phyloP scores from a whole-genome alignment of 768 basidiomycete genomes.

The Trichaptum fuscoviolaceum region DNA sequence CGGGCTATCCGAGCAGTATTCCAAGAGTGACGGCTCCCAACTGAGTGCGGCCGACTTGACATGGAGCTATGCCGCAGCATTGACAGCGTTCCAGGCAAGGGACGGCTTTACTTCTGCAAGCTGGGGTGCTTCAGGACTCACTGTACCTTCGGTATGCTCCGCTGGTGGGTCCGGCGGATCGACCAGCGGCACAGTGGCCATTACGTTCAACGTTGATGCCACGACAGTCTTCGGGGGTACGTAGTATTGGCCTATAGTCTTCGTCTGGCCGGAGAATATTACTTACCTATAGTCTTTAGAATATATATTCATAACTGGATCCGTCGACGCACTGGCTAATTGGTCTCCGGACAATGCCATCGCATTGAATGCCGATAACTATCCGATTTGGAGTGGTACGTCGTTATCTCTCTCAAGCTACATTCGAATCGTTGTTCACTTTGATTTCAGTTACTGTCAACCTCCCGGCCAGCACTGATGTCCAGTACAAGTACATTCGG shows the following conservation, averaged over 20 bases:
- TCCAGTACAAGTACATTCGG: conserved; percentile 11
- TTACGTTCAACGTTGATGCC: conserved; percentile 60
- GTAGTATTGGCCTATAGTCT: conserved; percentile 14
- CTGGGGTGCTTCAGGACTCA: conserved; percentile 66
- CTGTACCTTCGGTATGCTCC: conserved; percentile 41
- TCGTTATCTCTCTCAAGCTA: conserved; percentile 9
- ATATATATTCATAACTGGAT: conserved; percentile 64
- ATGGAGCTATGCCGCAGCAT: conserved; percentile 69
- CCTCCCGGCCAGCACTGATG: conserved; percentile 8
- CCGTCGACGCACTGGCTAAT: conserved; percentile 45
- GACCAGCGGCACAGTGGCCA: conserved; percentile 32
- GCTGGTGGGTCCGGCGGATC: conserved; percentile 19
- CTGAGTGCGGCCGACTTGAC: conserved; percentile 64
- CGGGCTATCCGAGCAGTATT: conserved; percentile 60
- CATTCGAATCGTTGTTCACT: background rate
- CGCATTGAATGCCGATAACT: conserved; percentile 47
- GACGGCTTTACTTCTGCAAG: conserved; percentile 41
- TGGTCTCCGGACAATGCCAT: conserved; percentile 63
- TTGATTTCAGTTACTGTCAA: background rate
- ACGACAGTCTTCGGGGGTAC: conserved; percentile 58
- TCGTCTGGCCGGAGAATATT: background rate
- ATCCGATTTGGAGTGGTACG: conserved; percentile 69
- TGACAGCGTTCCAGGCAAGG: conserved; percentile 62
- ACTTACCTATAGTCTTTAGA: conserved; percentile 37
- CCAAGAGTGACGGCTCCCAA: conserved; percentile 42